Evolutionary conservation across 2,329 filamentous ascomycete genomes (phyloP).

Genomic region (Dothidotthia symphoricarpi): DNA sequence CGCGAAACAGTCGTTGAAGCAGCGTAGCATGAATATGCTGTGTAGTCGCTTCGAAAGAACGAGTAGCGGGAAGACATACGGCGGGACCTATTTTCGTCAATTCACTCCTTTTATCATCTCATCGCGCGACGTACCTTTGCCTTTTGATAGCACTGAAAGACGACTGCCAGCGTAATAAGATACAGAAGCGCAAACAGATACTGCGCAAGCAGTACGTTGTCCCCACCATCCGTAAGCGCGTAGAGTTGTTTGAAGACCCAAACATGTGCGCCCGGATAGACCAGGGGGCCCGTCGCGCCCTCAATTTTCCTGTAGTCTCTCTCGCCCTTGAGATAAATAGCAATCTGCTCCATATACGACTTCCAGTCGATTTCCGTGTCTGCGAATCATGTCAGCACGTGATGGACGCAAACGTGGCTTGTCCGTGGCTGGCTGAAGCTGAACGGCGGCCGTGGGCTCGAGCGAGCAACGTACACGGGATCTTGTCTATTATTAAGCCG

Average conservation of each 20-base stretch:
- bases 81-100: slow-evolving; percentile 61
- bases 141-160: slow-evolving; percentile 77
- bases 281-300: slow-evolving; percentile 86
- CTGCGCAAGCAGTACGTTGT: slow-evolving; percentile 77
- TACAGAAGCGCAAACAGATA: slow-evolving; percentile 79
- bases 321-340: slow-evolving; percentile 77
- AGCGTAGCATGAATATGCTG: slow-evolving; percentile 85
- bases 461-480: slow-evolving; percentile 67
- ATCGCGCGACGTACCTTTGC: slow-evolving; percentile 57
- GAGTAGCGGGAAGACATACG: slow-evolving; percentile 82
- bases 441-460: slow-evolving; percentile 4
- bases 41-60: slow-evolving; percentile 89
- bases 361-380: slow-evolving; percentile 98
- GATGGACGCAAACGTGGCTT: background rate
- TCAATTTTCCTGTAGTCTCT: slow-evolving; percentile 82
- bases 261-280: slow-evolving; percentile 92
- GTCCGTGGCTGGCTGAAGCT: slow-evolving; percentile 1
- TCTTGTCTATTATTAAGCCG: slow-evolving; percentile 70
- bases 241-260: slow-evolving; percentile 85
- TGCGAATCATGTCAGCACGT: slow-evolving; percentile 31
- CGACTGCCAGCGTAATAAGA: slow-evolving; percentile 69
- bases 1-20: slow-evolving; percentile 95
- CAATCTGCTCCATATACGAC: slow-evolving; percentile 93
- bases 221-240: slow-evolving; percentile 71
- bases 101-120: background rate